Evolutionary conservation across 345 rosid species (phyloP).

Genomic region (Streptanthus diversifolius): DNA sequence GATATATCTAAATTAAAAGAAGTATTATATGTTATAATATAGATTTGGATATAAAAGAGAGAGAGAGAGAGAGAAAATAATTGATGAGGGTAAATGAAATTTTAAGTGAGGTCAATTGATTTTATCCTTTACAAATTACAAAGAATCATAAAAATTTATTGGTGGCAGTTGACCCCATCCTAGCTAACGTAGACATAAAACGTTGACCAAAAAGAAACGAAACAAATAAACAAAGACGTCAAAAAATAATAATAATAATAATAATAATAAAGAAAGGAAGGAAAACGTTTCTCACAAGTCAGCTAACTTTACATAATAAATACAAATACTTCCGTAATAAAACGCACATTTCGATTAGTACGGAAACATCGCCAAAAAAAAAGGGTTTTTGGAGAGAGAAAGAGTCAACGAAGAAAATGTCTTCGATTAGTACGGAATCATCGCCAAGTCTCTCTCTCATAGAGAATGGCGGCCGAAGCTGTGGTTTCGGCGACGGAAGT

Average conservation of each 20-base stretch:
- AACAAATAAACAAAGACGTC: constrained; percentile 6
- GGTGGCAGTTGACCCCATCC: not conserved
- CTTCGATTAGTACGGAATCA: constrained; percentile 23
- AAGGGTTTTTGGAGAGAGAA: not conserved
- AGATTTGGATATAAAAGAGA: not conserved
- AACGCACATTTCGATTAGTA: not conserved
- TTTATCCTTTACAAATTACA: not conserved
- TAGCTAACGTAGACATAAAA: not conserved
- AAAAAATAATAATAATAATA: not conserved
- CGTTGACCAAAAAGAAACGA: not conserved
- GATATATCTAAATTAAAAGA: not conserved
- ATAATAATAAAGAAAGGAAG: no score
- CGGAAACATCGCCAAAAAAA: no score
- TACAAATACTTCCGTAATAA: not conserved
- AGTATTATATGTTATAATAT: not conserved
- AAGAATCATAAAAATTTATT: not conserved
- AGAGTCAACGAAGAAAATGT: constrained; percentile 32
- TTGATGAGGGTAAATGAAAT: no score
- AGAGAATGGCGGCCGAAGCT: constrained; percentile 21
- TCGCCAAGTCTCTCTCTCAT: constrained; percentile 11
- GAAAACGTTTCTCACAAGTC: not conserved
- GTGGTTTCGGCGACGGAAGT: not conserved
- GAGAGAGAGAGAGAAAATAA: no score
- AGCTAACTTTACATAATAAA: not conserved
- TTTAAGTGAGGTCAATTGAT: no score